Evolutionary conservation across 176 grass and related monocot genomes (phyloP), one percentile per base, ranked within the genome.

Genomic region (Eremochloa ophiuroides): DNA sequence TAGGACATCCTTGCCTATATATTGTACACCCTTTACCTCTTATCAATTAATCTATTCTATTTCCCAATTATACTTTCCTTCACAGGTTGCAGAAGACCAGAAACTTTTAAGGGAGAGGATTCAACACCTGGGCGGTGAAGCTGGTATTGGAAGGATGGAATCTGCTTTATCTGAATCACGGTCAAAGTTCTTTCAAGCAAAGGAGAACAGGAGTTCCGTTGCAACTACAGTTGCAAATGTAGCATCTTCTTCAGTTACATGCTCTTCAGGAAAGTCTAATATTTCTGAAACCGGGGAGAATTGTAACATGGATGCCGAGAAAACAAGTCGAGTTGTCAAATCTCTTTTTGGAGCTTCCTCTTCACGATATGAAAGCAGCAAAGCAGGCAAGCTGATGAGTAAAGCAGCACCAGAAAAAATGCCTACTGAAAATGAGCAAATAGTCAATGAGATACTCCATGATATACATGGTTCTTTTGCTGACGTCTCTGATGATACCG

Each of bases 371-470:
- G 50, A 65, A 75, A 75, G 76, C 63, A 80, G 62, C 69, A 62
- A 65, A 62, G 40, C 50, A 62, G 62, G 23, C 23, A 80, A 71
- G 17, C 17, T 37, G 27, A 30, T 47, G 25, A 67, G 37, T 73
- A 47, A 12, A n/a, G 33, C n/a, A 71, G 42, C 65, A 28, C 58
- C 78, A 30, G 79, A 80, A 60, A 91, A 91, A 84, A 47, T 70
- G 56, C 88, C 90, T 18, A 88, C 86, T 72, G 90, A 93, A 59
- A 98, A 98, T 84, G 95, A 95, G 61, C 76, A 93, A 26, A 88
- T 98, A 72, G 95, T 98, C 64, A 98, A 98, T 89, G 95, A 95
- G 51, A 98, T 98, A 51, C 85, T 98, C 67, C 92, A 95, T 84
- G 66, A 78, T 59, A 79, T 51, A 39, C 76, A 84, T 89, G 81